Evolutionary conservation across 1,284 basidiomycete genomes (phyloP), one percentile per base, ranked within the genome.

Genomic region (Apiotrichum brassicae): DNA sequence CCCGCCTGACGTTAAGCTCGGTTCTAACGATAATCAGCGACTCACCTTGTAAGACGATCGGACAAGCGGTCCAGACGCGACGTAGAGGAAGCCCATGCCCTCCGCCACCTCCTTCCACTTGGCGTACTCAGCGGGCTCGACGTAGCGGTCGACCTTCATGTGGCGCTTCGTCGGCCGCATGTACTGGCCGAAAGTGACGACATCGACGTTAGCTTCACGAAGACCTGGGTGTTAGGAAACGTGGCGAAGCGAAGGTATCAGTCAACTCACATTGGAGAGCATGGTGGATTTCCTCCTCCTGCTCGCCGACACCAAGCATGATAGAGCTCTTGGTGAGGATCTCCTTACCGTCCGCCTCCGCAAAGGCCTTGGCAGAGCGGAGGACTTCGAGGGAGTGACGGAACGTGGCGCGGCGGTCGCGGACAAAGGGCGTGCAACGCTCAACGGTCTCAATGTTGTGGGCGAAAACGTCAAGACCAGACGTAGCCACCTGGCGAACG

Each of bases 161-260:
- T 98, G 95, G 28, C 85, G 81, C 74, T 98, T 98, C 2, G 95
- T 98, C 1, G 95, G 95, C 39, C 95, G 85, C 95, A 99, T 98
- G 75, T 99, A 99, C 76, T 99, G 95, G 1, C 95, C 95, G 68
- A 99, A 97, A 0, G 95, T 99, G 26, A 99, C 93, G 9, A 99
- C 94, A 67, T 98, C 93, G 30, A 98, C 94, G 56, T 91, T 79
- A 33, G 82, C 78, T 57, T 84, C 85, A 36, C 94, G 84, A 4
- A 98, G 79, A 60, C 94, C 94, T 90, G 66, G 49, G 46, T n/a
- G 43, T 49, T 22, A 50, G 49, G 23, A 28, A 13, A 1, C 20
- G 44, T 36, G 47, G 37, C 34, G 3, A 12, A 22, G n/a, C 7
- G 16, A 30, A 30, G 18, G 1, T 12, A 14, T 4, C 18, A 6